phyloP scores from a whole-genome alignment of 331 rosid genomes.

The Quercus tomentella region DNA sequence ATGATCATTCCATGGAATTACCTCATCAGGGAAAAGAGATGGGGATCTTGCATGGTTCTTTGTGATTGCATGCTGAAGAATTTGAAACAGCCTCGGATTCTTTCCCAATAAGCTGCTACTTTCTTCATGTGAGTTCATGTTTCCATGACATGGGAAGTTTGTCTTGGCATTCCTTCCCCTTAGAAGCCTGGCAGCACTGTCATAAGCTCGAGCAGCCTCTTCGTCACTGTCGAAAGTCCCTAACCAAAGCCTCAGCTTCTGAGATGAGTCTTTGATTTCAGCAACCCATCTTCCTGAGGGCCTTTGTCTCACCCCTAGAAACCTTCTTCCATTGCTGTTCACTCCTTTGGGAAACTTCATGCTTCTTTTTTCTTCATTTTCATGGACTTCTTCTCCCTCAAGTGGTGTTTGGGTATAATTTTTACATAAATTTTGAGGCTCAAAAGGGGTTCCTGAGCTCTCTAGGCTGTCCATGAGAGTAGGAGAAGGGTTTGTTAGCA shows the following conservation, averaged over 20 bases:
- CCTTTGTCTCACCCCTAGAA: conserved; percentile 83
- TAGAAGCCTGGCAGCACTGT: conserved; percentile 78
- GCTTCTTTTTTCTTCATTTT: conserved; percentile 7
- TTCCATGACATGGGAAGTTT: conserved; percentile 47
- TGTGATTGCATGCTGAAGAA: conserved; percentile 68
- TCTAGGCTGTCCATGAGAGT: conserved; percentile 48
- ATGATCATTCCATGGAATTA: conserved; percentile 27
- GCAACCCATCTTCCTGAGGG: conserved; percentile 99
- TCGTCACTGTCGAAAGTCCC: conserved; percentile 82
- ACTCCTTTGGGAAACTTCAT: conserved; percentile 22
- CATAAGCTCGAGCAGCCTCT: conserved; percentile 87
- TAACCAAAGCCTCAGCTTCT: conserved; percentile 84
- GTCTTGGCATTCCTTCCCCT: conserved; percentile 90
- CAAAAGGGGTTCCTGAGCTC: conserved; percentile 28
- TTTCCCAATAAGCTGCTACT: conserved; percentile 40
- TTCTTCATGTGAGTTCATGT: conserved; percentile 32
- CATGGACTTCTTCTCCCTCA: conserved; percentile 18
- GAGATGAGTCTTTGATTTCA: conserved; percentile 84
- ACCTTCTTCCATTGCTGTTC: conserved; percentile 38
- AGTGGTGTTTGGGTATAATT: conserved; percentile 7
- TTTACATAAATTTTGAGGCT: conserved; percentile 29
- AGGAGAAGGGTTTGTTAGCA: conserved; percentile 31
- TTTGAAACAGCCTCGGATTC: conserved; percentile 64
- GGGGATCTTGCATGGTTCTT: conserved; percentile 55
- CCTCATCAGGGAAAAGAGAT: conserved; percentile 24